Conservation (phyloP, 2,329 filamentous ascomycete genomes). For the Pseudogymnoascus sp. region DNA sequence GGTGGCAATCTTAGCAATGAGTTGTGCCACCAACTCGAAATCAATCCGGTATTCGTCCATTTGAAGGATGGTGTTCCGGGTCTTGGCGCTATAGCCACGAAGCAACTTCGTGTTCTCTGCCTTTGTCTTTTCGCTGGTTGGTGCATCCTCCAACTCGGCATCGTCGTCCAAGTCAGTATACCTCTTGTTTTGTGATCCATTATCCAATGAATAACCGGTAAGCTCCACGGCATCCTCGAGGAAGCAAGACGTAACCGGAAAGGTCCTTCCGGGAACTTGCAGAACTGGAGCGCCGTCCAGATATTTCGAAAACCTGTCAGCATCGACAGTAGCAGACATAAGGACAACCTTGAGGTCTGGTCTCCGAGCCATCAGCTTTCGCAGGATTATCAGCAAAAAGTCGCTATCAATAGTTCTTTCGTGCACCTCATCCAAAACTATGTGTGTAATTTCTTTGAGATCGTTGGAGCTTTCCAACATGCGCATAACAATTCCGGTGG, state of each 20-base stretch:
- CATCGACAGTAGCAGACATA: constrained; percentile 97
- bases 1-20: constrained; percentile 69
- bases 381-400: constrained; percentile 86
- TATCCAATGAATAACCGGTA: constrained; percentile 62
- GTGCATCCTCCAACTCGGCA: constrained; percentile 40
- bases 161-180: constrained; percentile 60
- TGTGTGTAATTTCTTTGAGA: constrained; percentile 80
- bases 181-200: constrained; percentile 37
- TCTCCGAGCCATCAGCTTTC: constrained; percentile 67
- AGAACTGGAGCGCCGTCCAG: constrained; percentile 78
- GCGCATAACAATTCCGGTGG: constrained; percentile 86
- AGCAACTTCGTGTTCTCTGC: constrained; percentile 58
- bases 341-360: constrained; percentile 85
- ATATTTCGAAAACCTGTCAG: constrained; percentile 83
- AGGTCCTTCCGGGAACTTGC: constrained; percentile 86
- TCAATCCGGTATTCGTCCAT: constrained; percentile 91
- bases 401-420: constrained; percentile 95
- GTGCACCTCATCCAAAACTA: constrained; percentile 96
- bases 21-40: constrained; percentile 73
- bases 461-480: constrained; percentile 91
- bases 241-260: constrained; percentile 80
- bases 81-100: constrained; percentile 66
- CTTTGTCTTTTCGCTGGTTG: constrained; percentile 37
- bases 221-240: constrained; percentile 89
- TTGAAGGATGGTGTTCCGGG: constrained; percentile 64